Evolutionary conservation across 768 basidiomycete genomes (phyloP), one percentile per base, ranked within the genome.

Genomic region (Russula foetens): DNA sequence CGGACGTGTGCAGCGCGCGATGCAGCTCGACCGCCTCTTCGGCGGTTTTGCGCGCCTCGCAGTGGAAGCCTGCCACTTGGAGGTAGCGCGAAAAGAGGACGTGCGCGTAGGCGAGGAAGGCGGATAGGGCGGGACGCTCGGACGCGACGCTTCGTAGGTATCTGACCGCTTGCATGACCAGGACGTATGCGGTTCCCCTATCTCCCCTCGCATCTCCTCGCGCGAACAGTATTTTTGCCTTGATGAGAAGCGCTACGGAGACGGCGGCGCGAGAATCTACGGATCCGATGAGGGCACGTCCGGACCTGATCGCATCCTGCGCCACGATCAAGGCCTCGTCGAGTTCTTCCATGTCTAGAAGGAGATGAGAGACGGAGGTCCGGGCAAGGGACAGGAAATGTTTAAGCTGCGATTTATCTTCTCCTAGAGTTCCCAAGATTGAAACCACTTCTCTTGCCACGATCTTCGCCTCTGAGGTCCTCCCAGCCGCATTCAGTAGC

Each of bases 241-340:
- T 53, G 28, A 53, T 31, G 29, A 62, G 56, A 12, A 62, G 61
- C 11, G 61, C 51, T 9, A 47, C 48, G 17, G 56, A 29, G 21
- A 58, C 56, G 8, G 61, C 56, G 3, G 56, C 26, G 6, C 61
- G 61, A 39, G 61, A 48, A 49, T 62, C 61, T 3, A 53, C 44
- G 35, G 43, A 50, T 11, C 61, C 56, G 29, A 62, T 44, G 14
- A 62, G 51, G 19, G 50, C 38, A 24, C 61, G 61, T 6, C 50
- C 61, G 23, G 61, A 47, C 45, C 52, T 62, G 56, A 53, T 53
- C 46, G 60, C 56, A 1, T 39, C 56, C 15, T 62, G 56, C n/a
- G 38, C 45, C 17, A 45, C 38, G 41, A 23, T n/a, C 29, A 58
- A 45, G 2, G 61, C 61, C 28, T 62, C 56, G 9, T 14, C 28